Evolutionary conservation across 306 rosid genomes (phyloP).

Genomic region (Cicer cuneatum): DNA sequence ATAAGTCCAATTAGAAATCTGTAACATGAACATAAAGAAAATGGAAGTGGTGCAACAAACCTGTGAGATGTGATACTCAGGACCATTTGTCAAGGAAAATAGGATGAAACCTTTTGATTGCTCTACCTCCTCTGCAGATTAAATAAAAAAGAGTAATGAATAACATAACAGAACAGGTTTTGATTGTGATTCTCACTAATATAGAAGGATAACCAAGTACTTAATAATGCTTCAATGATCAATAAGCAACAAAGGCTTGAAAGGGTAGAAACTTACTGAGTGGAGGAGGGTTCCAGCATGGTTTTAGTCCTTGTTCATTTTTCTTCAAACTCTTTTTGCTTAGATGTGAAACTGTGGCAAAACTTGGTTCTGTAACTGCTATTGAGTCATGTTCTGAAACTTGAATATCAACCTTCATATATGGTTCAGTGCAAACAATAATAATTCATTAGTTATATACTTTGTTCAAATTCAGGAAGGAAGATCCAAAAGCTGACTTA

Average conservation of each 20-base stretch:
- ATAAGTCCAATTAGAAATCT: background rate
- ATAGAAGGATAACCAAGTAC: background rate
- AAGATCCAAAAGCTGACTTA: background rate
- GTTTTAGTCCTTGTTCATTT: constrained; percentile 39
- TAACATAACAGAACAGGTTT: background rate
- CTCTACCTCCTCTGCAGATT: constrained; percentile 39
- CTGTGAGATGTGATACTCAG: constrained; percentile 54
- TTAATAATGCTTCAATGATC: background rate
- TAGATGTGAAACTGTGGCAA: constrained; percentile 45
- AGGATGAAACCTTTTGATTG: constrained; percentile 48
- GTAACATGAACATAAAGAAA: background rate
- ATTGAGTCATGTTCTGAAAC: background rate
- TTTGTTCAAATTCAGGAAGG: constrained; percentile 8
- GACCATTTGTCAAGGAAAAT: constrained; percentile 53
- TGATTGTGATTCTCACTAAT: background rate
- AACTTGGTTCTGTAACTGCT: constrained; percentile 26
- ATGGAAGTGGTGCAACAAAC: constrained; percentile 31
- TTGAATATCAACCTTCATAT: constrained; percentile 31
- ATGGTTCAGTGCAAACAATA: constrained; percentile 24
- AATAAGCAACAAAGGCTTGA: background rate
- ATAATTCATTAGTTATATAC: constrained; percentile 2
- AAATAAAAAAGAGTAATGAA: background rate
- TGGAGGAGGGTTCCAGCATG: constrained; percentile 42
- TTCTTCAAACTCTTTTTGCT: constrained; percentile 34
- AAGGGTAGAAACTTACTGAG: constrained; percentile 36